Evolutionary conservation across 2,329 filamentous ascomycete genomes (phyloP), one percentile per base, ranked within the genome.

Genomic region (Fusarium citri): DNA sequence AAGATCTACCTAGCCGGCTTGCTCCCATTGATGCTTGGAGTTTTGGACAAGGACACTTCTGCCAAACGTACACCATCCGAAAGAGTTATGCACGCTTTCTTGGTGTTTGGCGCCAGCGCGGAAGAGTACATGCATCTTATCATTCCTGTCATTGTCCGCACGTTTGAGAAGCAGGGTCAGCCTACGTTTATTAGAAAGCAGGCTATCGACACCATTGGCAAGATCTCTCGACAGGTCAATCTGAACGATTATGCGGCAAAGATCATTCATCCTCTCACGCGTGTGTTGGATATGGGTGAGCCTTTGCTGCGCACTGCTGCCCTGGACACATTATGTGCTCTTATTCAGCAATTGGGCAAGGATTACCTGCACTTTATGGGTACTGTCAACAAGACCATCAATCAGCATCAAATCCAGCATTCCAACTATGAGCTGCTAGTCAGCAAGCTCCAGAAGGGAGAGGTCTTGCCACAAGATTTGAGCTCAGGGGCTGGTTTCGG

Each of bases 51-150:
- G 69, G 96, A 99, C 77, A 86, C 84, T 11, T 91, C 92, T 2
- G 83, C 87, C 3, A 92, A 93, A 75, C 88, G 94, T n/a, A 86
- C 89, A 16, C 92, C 94, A 4, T 97, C 94, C 0, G 94, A 98
- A 78, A 91, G 92, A 73, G 94, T 99, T 6, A 85, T 99, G 25
- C 96, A 98, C 77, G 94, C 95, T 0, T 97, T 99, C 79, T 83
- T 99, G 28, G 93, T 99, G 1, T 99, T 99, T 78, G 97, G 97
- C 2, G 91, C 94, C 0, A 98, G 94, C 76, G 93, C 92, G 14
- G 96, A 99, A 78, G 96, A 99, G 78, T 99, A 99, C 79, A 99
- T 99, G 96, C 96, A 99, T 78, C 86, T 99, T 55, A 98, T 99
- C 72, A 93, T 99, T 54, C 96, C 96, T 0, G 94, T 97, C 37